Evolutionary conservation across 2,329 filamentous ascomycete species (phyloP), one percentile per base, ranked within the genome.

Genomic region (Claviceps paspali): DNA sequence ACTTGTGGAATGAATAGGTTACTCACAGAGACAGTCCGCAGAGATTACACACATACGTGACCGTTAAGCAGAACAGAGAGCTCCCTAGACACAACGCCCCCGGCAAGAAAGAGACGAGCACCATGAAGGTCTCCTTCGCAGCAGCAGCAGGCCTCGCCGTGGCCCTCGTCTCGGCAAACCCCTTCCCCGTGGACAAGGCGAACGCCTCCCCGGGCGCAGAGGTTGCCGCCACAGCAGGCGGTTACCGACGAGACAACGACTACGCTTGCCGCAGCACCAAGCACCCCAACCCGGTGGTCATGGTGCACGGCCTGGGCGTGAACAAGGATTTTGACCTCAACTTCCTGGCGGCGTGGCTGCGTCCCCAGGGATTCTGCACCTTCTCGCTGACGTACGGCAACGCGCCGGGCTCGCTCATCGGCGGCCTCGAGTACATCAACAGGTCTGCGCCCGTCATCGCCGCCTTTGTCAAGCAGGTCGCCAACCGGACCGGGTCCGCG

Each of bases 271-370:
- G 32, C n/a, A 34, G 32, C 22, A 18, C 14, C n/a, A 18, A 17
- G 14, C 32, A 34, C 22, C 23, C 22, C 19, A 49, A 48, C 38
- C 47, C 47, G 6, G 42, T 49, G 24, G 35, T 49, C 19, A 39
- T 48, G 11, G 33, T 49, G 3, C 47, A 49, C 38, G 45, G 43
- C n/a, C 44, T 48, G 12, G 45, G 43, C 10, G 40, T 38, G 12
- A 47, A 40, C 17, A 38, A 38, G 17, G 33, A 44, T 39, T 38
- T 45, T 33, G 44, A 42, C 29, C 32, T 49, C 39, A 41, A 43
- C 40, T 29, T 41, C 2, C 35, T 49, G 19, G 44, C 46, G 28
- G 10, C n/a, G 4, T 45, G 41, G 39, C 41, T 49, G 5, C 30
- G 43, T 8, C 15, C 8, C 5, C 29, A 28, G 9, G 43, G 43